These are phyloP conservation scores for Populus deltoides DNA, from an alignment of 345 rosid species.

Conservation along the genomic window DNA sequence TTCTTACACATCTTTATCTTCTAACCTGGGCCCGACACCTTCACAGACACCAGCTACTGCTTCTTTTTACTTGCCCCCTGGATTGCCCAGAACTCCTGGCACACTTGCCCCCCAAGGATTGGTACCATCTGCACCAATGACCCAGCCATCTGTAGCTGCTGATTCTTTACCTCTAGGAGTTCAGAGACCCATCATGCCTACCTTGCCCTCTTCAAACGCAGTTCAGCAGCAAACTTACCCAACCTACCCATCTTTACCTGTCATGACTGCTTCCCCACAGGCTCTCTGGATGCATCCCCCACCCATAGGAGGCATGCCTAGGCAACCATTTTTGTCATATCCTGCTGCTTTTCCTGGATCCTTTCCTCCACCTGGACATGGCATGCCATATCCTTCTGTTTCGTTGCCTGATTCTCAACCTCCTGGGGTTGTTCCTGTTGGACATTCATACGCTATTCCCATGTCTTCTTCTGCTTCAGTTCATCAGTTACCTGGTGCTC, in stretches of 20 bases:
- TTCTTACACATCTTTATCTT: conserved; percentile 27
- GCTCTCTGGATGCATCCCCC: conserved; percentile 81
- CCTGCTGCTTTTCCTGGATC: conserved; percentile 57
- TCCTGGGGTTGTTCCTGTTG: conserved; percentile 51
- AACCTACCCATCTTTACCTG: conserved; percentile 55
- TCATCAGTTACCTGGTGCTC: conserved; percentile 42
- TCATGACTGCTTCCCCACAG: conserved; percentile 57
- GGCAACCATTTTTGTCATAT: conserved; percentile 60
- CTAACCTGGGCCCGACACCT: conserved; percentile 35
- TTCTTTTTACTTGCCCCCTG: conserved; percentile 43
- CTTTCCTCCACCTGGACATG: conserved; percentile 50
- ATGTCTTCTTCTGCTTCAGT: conserved; percentile 35
- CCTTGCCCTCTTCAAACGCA: conserved; percentile 33
- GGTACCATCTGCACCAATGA: conserved; percentile 25
- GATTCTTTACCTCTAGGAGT: conserved; percentile 43
- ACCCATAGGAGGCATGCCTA: conserved; percentile 54
- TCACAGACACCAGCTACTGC: conserved; percentile 29
- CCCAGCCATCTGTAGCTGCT: conserved; percentile 35
- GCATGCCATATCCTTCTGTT: conserved; percentile 38
- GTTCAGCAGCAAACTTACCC: conserved; percentile 62
- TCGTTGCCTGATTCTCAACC: conserved; percentile 60
- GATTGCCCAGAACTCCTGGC: conserved; percentile 35
- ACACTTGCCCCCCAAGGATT: conserved; percentile 45
- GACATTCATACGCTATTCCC: conserved; percentile 37
- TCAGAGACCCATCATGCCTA: conserved; percentile 42